Evolutionary conservation across 768 basidiomycete species (phyloP).

Genomic region (Butyriboletus loyo): DNA sequence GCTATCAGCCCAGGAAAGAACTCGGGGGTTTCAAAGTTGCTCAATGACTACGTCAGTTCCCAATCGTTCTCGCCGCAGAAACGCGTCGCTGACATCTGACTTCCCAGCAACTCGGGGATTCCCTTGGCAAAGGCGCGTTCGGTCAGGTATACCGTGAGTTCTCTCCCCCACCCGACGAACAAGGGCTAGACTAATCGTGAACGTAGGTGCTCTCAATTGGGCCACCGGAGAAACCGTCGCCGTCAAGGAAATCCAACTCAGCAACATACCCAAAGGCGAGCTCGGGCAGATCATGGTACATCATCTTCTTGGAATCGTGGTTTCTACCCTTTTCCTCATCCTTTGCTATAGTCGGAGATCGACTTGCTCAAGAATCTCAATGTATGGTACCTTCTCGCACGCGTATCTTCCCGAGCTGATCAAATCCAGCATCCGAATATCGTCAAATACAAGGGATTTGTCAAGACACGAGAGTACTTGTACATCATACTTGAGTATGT

Average conservation of each 20-base stretch:
- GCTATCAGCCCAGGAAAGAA: conserved; percentile 23
- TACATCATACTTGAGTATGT: conserved; percentile 95
- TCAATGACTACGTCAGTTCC: conserved; percentile 61
- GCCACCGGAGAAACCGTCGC: conserved; percentile 98
- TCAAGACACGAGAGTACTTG: conserved; percentile 89
- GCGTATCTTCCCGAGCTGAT: conserved; percentile 11
- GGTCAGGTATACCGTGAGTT: conserved; percentile 94
- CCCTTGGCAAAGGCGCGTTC: conserved; percentile 93
- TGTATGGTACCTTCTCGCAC: conserved; percentile 42
- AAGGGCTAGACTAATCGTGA: conserved; percentile 63
- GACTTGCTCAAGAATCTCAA: conserved; percentile 96
- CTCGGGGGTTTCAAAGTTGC: conserved; percentile 46
- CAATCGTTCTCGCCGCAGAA: neutral
- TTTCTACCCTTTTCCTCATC: conserved; percentile 7
- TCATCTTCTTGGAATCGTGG: neutral
- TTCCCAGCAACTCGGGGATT: conserved; percentile 88
- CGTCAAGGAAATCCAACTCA: conserved; percentile 95
- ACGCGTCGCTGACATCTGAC: conserved; percentile 7
- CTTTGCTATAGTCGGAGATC: conserved; percentile 76
- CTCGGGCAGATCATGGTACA: conserved; percentile 94
- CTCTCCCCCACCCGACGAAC: conserved; percentile 34
- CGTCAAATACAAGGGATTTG: conserved; percentile 98
- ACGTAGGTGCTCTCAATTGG: conserved; percentile 83
- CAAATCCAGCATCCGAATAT: conserved; percentile 83
- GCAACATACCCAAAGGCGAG: conserved; percentile 90